Base-by-base conservation (phyloP, 305 asterid genomes). In the Fraxinus albicans region DNA sequence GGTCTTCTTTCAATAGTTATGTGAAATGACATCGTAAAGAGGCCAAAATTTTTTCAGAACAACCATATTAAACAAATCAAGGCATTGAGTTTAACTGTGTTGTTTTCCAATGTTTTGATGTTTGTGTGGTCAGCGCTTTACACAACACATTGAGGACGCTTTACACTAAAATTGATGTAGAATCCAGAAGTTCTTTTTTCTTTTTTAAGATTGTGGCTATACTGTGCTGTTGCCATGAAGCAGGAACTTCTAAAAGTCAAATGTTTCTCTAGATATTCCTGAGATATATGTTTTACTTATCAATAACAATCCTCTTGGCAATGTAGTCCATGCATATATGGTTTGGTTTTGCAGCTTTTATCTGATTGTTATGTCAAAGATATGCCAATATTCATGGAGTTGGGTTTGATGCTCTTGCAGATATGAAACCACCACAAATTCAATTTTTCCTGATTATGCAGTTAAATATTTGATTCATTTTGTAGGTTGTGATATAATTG, bases 401-500 rank as follows among this genome's bases (percentile, higher is more conserved):
- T 29, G 36, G 36, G 36, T 29, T 69, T 69, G 75, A 19, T 29
- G 38, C 75, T 12, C 75, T 69, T 69, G 19, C 40, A 29, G 75
- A 29, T 69, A 69, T 69, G 40, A 69, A 69, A 69, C 40, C 34
- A 12, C 8, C n/a, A 69, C 21, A 29, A 69, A 69, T 69, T 69
- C 38, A 69, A 12, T 27, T 27, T 12, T 69, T 12, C 40, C 21
- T 27, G 75, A 69, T 12, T 69, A 29, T 69, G 75, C 75, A 69
- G 35, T 69, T 29, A 29, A 29, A 69, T 29, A 34, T 70, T 70
- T 70, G 9, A 76, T 85, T 83, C 60, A 63, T 75, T 80, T 78
- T 87, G 84, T 83, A 95, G 99, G 98, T 80, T 96, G 99, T 82
- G 99, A 94, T 81, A 82, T 96, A 83, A 93, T 93, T 80, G 79